Conservation (phyloP, 805 yeast species). For the Candida namnaoensis region DNA sequence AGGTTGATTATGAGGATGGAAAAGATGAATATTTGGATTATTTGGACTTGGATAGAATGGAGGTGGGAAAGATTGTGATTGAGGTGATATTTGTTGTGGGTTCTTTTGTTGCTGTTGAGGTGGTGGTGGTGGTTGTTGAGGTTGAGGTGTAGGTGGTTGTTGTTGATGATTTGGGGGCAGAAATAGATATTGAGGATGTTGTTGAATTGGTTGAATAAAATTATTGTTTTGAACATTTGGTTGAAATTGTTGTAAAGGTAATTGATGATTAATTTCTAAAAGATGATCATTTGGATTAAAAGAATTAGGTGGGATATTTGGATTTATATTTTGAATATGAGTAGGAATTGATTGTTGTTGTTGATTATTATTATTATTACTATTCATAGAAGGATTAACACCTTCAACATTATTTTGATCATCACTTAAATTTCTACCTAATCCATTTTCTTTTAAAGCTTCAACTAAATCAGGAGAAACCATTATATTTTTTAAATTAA, state of each 20-base stretch:
- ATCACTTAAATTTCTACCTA: constrained; percentile 60
- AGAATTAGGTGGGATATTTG: constrained; percentile 8
- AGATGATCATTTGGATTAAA: constrained; percentile 34
- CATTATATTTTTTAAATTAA: constrained; percentile 36
- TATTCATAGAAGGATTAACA: too few relatives aligned
- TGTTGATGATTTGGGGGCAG: constrained; percentile 8
- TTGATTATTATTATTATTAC: too few relatives aligned
- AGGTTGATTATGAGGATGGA: not conserved
- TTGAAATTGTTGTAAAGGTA: constrained; percentile 2
- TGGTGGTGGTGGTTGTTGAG: not conserved
- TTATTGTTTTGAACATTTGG: not conserved
- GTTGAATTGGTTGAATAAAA: constrained; percentile 2
- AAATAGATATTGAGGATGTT: too few relatives aligned
- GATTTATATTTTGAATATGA: too few relatives aligned
- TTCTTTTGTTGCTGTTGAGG: not conserved
- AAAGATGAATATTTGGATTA: not conserved
- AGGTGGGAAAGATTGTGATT: not conserved
- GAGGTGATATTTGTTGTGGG: not conserved
- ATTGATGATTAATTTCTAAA: too few relatives aligned
- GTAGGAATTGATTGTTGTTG: too few relatives aligned
- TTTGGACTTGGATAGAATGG: too few relatives aligned
- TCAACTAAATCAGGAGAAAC: constrained; percentile 41
- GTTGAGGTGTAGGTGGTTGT: constrained; percentile 4
- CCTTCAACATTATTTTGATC: too few relatives aligned
- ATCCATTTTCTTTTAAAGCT: constrained; percentile 47